Percentiles rank a stretch among this genome's conserved stretches.
phyloP scores from a whole-genome alignment of 371 early-diverging fungal genomes.

The Mortierella polycephala region DNA sequence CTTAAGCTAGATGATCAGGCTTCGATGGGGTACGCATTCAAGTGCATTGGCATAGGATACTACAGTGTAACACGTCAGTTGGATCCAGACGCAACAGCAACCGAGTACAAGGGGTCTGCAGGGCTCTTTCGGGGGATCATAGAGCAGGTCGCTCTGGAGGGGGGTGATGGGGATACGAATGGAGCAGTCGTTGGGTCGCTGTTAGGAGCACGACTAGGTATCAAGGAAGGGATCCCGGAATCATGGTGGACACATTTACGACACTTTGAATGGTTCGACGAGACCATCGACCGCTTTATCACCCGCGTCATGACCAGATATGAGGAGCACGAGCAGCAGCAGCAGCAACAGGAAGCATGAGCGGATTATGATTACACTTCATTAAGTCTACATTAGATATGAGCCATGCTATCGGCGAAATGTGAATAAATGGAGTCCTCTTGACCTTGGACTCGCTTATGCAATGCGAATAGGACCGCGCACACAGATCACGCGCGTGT shows the following conservation, averaged over 20 bases:
- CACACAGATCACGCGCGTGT: slow-evolving; percentile 8
- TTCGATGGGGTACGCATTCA: slow-evolving; percentile 64
- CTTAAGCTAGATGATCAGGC: slow-evolving; percentile 57
- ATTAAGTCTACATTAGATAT: background rate
- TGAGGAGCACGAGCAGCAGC: slow-evolving; percentile 15
- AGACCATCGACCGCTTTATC: slow-evolving; percentile 61
- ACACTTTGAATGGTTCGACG: slow-evolving; percentile 65
- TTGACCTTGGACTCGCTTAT: background rate
- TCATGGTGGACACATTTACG: slow-evolving; percentile 56
- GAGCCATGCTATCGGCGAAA: too few species aligned
- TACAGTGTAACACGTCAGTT: slow-evolving; percentile 62
- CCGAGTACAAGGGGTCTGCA: slow-evolving; percentile 25
- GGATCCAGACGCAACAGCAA: slow-evolving; percentile 16
- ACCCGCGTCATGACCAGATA: slow-evolving; percentile 30
- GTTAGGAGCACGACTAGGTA: slow-evolving; percentile 69
- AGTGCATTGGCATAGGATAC: slow-evolving; percentile 66
- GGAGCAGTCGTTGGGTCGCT: slow-evolving; percentile 72
- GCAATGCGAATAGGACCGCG: background rate
- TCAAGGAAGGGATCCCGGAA: slow-evolving; percentile 49
- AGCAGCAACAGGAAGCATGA: background rate
- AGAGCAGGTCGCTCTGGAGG: slow-evolving; percentile 66
- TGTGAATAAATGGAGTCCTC: background rate
- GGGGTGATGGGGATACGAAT: slow-evolving; percentile 76
- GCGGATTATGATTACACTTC: background rate
- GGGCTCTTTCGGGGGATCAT: slow-evolving; percentile 37